Percentiles rank a stretch among this genome's conserved stretches.
These are phyloP conservation scores for Mediolabrus comicus DNA, from an alignment of 108 stramenopile genomes.

Conservation along the genomic window DNA sequence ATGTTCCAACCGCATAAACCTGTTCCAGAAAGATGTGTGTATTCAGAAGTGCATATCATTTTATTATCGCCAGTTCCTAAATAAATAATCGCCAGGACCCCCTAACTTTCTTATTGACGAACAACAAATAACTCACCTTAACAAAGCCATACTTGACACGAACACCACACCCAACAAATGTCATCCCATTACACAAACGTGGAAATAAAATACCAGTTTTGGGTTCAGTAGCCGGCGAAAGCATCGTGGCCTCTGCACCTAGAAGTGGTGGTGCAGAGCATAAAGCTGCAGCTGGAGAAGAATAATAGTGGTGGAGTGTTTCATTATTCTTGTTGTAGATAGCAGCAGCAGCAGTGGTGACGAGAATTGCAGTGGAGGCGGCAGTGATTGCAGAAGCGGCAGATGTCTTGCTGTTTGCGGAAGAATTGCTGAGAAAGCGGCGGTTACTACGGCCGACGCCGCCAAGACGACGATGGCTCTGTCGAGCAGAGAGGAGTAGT, in stretches of 20 bases:
- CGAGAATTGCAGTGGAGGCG: conserved; percentile 4
- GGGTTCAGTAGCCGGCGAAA: conserved; percentile 63
- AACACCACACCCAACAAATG: conserved; percentile 77
- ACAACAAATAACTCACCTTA: conserved; percentile 46
- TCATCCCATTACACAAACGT: conserved; percentile 71
- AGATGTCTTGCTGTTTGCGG: background rate
- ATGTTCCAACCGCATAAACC: conserved; percentile 89
- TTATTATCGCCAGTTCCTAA: too few relatives aligned
- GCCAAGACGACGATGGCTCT: background rate
- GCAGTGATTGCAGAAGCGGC: background rate
- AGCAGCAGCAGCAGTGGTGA: background rate
- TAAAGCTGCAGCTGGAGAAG: background rate
- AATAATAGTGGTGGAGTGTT: background rate
- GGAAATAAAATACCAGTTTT: conserved; percentile 85
- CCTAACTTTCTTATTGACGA: background rate
- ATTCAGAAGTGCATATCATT: too few relatives aligned
- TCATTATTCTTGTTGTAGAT: background rate
- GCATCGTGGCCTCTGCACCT: conserved; percentile 59
- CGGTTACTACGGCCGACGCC: background rate
- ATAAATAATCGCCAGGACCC: background rate
- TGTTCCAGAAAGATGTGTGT: too few relatives aligned
- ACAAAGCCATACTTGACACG: conserved; percentile 88
- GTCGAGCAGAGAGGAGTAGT: background rate
- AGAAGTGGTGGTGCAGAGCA: conserved; percentile 17
- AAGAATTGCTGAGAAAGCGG: background rate